These are phyloP conservation scores for Fagus sylvatica DNA, from an alignment of 306 rosid species.

Conservation along the genomic window DNA sequence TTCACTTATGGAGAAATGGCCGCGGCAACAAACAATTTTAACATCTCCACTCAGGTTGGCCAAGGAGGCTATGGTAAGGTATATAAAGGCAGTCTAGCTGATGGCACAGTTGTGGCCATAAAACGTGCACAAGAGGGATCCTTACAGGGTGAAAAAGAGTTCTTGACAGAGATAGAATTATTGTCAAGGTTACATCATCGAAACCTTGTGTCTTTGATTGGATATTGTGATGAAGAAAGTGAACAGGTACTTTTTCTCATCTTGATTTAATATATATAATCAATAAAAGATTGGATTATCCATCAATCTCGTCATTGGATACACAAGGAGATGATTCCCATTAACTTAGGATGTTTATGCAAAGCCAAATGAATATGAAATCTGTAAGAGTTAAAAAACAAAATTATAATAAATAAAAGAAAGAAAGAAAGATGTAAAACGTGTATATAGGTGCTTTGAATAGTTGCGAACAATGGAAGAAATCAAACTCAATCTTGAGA, in stretches of 20 bases:
- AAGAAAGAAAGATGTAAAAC: conserved; percentile 5
- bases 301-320: neutral
- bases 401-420: too few species aligned
- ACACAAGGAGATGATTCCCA: neutral
- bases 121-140: conserved; percentile 90
- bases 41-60: conserved; percentile 62
- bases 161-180: conserved; percentile 87
- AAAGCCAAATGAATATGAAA: neutral
- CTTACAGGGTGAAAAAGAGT: conserved; percentile 87
- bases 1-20: conserved; percentile 74
- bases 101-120: conserved; percentile 66
- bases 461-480: conserved; percentile 5
- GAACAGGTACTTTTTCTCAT: conserved; percentile 56
- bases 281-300: neutral
- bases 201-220: conserved; percentile 75
- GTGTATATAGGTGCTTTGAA: neutral
- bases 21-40: conserved; percentile 64
- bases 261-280: neutral
- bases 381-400: neutral
- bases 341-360: neutral
- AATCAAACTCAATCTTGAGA: neutral
- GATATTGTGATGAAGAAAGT: conserved; percentile 80
- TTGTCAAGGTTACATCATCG: conserved; percentile 90
- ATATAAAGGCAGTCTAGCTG: conserved; percentile 68
- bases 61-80: conserved; percentile 98